Evolutionary conservation across 139 green algal genomes (phyloP).

Genomic region (Zygnema cylindricum): DNA sequence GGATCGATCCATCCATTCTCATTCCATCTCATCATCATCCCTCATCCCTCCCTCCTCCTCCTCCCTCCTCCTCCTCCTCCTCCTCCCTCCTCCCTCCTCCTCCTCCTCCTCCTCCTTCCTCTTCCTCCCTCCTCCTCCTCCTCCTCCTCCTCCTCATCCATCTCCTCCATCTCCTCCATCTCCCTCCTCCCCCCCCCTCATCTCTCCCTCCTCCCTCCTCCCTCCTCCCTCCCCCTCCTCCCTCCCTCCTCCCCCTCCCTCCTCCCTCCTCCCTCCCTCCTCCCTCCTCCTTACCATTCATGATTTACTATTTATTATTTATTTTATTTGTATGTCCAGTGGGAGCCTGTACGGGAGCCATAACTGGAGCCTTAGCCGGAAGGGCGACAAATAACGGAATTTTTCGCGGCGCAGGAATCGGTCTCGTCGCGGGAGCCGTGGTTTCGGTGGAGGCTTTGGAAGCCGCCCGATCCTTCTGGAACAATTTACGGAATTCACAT

Average conservation of each 20-base stretch:
- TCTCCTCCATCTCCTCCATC: too few relatives aligned
- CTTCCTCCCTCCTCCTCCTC: too few relatives aligned
- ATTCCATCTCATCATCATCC: neutral
- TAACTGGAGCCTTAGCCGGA: conserved; percentile 34
- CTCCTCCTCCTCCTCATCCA: too few relatives aligned
- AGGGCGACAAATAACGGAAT: conserved; percentile 44
- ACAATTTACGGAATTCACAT: neutral
- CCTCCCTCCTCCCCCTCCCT: neutral
- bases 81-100: too few relatives aligned
- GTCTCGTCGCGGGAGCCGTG: conserved; percentile 31
- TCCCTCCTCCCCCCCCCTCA: too few relatives aligned
- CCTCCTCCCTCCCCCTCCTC: too few relatives aligned
- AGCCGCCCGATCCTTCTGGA: conserved; percentile 17
- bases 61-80: too few relatives aligned
- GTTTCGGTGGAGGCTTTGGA: conserved; percentile 44
- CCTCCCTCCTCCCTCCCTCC: neutral
- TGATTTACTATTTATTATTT: neutral
- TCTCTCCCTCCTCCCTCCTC: too few relatives aligned
- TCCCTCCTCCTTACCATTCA: neutral
- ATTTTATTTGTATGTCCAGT: conserved; percentile 22
- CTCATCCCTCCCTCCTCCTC: too few relatives aligned
- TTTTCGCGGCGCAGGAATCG: conserved; percentile 32
- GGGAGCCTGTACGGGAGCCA: conserved; percentile 35
- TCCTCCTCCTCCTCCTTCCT: too few relatives aligned
- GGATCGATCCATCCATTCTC: neutral